A percentile compares a stretch with the other conserved stretches of the same genome.
Conservation (phyloP, 1,139 yeast species). For the Eremothecium sinecaudum region DNA sequence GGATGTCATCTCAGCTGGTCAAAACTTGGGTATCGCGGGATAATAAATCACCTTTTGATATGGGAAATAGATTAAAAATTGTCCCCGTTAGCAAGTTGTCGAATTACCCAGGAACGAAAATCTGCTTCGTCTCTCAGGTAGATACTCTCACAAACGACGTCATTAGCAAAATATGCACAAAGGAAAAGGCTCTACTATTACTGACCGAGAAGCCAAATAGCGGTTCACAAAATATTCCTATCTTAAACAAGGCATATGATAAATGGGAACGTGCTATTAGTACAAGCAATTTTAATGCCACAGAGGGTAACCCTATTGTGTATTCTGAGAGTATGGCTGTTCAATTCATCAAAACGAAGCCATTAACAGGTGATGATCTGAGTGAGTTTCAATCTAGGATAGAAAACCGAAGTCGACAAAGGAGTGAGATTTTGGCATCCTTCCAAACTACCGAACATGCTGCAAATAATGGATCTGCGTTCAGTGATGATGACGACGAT, state of each 20-base stretch:
- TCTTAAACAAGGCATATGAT: constrained; percentile 35
- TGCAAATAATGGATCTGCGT: constrained; percentile 10
- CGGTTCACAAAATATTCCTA: constrained; percentile 7
- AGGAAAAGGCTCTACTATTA: constrained; percentile 58
- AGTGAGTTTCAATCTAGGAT: constrained; percentile 40
- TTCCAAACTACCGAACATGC: constrained; percentile 16
- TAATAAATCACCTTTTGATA: constrained; percentile 54
- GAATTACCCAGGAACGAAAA: constrained; percentile 59
- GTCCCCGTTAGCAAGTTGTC: constrained; percentile 51
- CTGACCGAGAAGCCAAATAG: constrained; percentile 50
- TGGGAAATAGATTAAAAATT: constrained; percentile 50
- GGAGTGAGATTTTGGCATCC: constrained; percentile 23
- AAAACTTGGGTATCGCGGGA: constrained; percentile 71
- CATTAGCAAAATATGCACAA: constrained; percentile 48
- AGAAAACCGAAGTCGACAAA: constrained; percentile 32
- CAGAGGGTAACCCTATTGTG: constrained; percentile 20
- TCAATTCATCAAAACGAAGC: constrained; percentile 28
- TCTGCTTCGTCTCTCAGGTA: constrained; percentile 71
- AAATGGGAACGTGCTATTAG: constrained; percentile 47
- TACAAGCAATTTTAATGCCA: constrained; percentile 34
- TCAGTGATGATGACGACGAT: constrained; percentile 30
- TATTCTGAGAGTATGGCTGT: constrained; percentile 17
- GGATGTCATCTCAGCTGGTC: constrained; percentile 80
- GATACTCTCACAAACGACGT: constrained; percentile 33
- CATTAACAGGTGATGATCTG: constrained; percentile 43